Evolutionary conservation across 1,284 basidiomycete species (phyloP), one percentile per base, ranked within the genome.

Genomic region (Caloboletus inedulis): DNA sequence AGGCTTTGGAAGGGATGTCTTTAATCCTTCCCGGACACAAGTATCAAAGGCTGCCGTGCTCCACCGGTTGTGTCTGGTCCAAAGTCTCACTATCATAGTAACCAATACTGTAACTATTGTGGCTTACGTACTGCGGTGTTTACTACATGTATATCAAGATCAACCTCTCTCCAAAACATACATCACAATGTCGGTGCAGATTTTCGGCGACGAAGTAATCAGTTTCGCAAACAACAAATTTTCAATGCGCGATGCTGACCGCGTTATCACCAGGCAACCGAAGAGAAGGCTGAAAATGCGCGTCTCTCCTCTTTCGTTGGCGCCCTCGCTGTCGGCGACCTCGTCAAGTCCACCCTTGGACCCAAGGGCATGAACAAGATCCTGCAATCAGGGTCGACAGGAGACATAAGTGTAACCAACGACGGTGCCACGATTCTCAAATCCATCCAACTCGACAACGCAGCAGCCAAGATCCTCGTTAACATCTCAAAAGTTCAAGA

Each of bases 401-500:
- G 94, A 31, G 91, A 95, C 39, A 92, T 99, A 62, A 96, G 88
- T 54, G 95, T 99, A 51, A 99, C 97, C 16, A 99, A 99, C 73
- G 97, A 99, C 71, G 97, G 97, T 16, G 97, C 97, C 3, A 99
- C 97, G 42, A 99, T 99, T 65, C 82, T 99, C 59, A 98, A 97
- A 71, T 87, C 92, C 49, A 98, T 99, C 64, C 90, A 94, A 62
- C 85, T 99, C 59, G 97, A 99, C 75, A 99, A 99, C 69, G 91
- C 97, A 3, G 96, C 97, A 0, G 97, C 97, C 49, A 99, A 99
- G 78, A 98, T 99, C 69, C 82, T 99, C 49, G 97, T 99, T 66
- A 98, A 99, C 74, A 99, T 99, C 70, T 96, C 93, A n/a, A 99
- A 99, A 71, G 95, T 98, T 16, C 97, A 99, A 74, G 97, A 99